Evolutionary conservation across 2,329 filamentous ascomycete genomes (phyloP).

Genomic region (Coccinonectria pachysandricola): DNA sequence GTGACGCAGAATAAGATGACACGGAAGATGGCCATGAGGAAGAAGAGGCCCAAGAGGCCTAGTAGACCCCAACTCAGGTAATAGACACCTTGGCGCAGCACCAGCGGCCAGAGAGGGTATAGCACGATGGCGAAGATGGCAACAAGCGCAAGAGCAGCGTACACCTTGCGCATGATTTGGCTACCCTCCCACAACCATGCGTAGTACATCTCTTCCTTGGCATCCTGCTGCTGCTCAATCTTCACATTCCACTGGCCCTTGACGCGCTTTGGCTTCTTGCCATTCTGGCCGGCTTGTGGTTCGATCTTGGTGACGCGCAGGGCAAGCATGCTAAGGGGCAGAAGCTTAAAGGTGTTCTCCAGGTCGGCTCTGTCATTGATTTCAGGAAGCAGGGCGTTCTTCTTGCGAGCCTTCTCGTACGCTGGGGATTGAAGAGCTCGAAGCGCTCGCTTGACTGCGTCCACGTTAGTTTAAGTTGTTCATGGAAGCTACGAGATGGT

Average conservation of each 20-base stretch:
- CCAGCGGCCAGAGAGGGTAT: conserved; percentile 92
- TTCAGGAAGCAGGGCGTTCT: conserved; percentile 80
- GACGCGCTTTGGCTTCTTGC: conserved; percentile 73
- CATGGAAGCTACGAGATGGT: not conserved
- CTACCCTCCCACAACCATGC: conserved; percentile 93
- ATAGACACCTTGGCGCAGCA: conserved; percentile 88
- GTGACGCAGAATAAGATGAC: conserved; percentile 90
- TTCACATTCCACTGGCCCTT: conserved; percentile 95
- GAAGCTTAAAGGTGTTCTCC: conserved; percentile 88
- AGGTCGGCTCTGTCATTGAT: conserved; percentile 82
- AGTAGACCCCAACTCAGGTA: conserved; percentile 93
- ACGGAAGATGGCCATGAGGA: conserved; percentile 94
- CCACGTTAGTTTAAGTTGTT: conserved; percentile 6
- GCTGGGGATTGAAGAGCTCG: conserved; percentile 80
- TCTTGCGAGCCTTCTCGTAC: conserved; percentile 80
- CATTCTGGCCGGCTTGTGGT: conserved; percentile 51
- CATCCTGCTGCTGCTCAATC: conserved; percentile 93
- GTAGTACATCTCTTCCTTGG: conserved; percentile 80
- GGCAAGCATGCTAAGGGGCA: conserved; percentile 88
- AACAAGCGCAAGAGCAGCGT: conserved; percentile 72
- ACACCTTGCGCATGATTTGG: conserved; percentile 88
- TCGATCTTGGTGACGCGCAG: conserved; percentile 72
- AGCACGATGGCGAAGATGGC: conserved; percentile 82
- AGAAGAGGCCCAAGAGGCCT: conserved; percentile 83
- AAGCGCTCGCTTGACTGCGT: conserved; percentile 93